Conservation (phyloP, 1,284 basidiomycete species). For the Marasmius fiardii region DNA sequence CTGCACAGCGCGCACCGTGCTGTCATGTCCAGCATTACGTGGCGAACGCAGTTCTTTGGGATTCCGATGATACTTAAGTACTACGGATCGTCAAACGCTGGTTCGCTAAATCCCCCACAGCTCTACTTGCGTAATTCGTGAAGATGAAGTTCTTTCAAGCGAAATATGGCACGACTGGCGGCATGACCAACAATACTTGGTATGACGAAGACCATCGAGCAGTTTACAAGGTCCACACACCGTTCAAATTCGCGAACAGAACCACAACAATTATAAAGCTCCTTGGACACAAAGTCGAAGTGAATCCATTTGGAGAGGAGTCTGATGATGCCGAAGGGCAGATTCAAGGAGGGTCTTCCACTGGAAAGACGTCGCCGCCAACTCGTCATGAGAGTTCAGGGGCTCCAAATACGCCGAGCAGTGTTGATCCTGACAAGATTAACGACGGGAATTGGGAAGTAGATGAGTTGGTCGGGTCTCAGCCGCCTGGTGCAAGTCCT, state of each 20-base stretch:
- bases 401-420: not conserved
- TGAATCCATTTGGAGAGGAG: not conserved
- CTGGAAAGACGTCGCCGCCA: not conserved
- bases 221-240: conserved; percentile 10
- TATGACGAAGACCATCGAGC: conserved; percentile 3
- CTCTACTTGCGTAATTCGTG: not conserved
- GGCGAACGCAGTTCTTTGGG: too few species aligned
- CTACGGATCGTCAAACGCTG: too few species aligned
- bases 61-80: too few species aligned
- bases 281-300: not conserved
- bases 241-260: not conserved
- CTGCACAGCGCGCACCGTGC: too few species aligned
- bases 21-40: too few species aligned
- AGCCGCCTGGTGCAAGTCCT: too few species aligned
- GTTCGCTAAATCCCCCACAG: too few species aligned
- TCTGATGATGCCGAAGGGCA: not conserved
- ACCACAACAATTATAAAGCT: conserved; percentile 11
- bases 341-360: not conserved
- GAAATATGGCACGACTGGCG: not conserved
- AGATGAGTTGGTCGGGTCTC: not conserved
- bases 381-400: not conserved
- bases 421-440: not conserved
- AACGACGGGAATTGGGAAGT: not conserved
- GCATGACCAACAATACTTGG: conserved; percentile 10
- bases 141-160: conserved; percentile 5